These are phyloP conservation scores for Pseudocercospora ulei DNA, from an alignment of 2,329 filamentous ascomycete species.

Conservation along the genomic window DNA sequence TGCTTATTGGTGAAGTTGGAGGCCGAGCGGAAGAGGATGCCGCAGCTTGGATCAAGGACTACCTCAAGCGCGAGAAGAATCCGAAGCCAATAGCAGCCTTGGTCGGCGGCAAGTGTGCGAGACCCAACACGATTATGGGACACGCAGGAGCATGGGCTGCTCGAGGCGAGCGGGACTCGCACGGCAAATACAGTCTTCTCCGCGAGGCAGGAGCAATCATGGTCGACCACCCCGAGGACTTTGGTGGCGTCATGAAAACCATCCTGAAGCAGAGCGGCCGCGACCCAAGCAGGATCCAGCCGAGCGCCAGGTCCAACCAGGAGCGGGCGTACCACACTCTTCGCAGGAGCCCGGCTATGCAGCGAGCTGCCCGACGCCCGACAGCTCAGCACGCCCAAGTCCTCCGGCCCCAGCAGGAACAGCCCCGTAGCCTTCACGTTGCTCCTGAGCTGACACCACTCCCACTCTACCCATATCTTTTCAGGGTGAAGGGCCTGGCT, in stretches of 20 bases:
- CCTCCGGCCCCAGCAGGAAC: slow-evolving; percentile 15
- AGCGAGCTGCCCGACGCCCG: slow-evolving; percentile 18
- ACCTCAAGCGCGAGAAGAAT: slow-evolving; percentile 47
- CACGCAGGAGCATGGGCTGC: slow-evolving; percentile 66
- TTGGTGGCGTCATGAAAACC: slow-evolving; percentile 58
- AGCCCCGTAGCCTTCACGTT: slow-evolving; percentile 26
- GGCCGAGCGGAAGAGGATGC: slow-evolving; percentile 61
- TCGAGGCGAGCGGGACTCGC: slow-evolving; percentile 54
- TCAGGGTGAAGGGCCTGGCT: slow-evolving; percentile 24
- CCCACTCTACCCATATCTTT: slow-evolving; percentile 29
- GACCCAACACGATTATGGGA: slow-evolving; percentile 60
- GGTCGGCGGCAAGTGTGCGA: slow-evolving; percentile 57
- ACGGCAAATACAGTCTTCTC: slow-evolving; percentile 58
- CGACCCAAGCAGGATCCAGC: slow-evolving; percentile 35
- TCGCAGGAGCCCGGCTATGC: slow-evolving; percentile 16
- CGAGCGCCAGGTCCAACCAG: slow-evolving; percentile 35
- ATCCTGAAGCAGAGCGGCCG: slow-evolving; percentile 45
- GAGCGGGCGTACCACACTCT: slow-evolving; percentile 43
- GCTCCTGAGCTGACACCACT: slow-evolving; percentile 23
- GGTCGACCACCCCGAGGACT: slow-evolving; percentile 66
- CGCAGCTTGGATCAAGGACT: slow-evolving; percentile 62
- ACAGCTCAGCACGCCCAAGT: slow-evolving; percentile 12
- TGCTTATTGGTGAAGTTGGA: slow-evolving; percentile 63
- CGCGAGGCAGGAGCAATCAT: slow-evolving; percentile 57
- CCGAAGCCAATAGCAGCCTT: slow-evolving; percentile 69